Evolutionary conservation across 495 filamentous ascomycete genomes (phyloP).

Genomic region (Penicillium turbatum): DNA sequence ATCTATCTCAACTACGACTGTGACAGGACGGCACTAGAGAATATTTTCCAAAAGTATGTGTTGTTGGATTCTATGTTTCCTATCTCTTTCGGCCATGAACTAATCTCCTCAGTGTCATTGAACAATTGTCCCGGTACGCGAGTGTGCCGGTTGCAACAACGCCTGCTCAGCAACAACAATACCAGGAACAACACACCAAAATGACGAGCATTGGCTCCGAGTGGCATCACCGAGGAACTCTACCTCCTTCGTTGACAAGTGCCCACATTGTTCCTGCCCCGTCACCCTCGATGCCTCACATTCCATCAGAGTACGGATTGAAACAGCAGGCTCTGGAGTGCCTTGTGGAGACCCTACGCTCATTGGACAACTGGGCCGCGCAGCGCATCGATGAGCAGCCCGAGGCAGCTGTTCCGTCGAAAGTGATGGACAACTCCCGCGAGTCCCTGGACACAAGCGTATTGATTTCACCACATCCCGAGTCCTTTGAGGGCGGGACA

Average conservation of each 20-base stretch:
- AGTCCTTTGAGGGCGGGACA: conserved; percentile 55
- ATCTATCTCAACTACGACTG: conserved; percentile 99
- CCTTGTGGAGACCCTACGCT: conserved; percentile 80
- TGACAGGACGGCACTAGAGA: conserved; percentile 85
- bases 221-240: conserved; percentile 77
- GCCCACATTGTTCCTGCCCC: conserved; percentile 56
- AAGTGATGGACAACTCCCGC: conserved; percentile 70
- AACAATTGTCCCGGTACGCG: conserved; percentile 82
- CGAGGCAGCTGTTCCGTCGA: conserved; percentile 46
- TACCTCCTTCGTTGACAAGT: conserved; percentile 81
- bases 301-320: conserved; percentile 80
- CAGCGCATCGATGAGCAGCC: conserved; percentile 64
- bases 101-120: conserved; percentile 61
- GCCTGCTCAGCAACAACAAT: conserved; percentile 73
- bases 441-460: conserved; percentile 72
- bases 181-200: conserved; percentile 70
- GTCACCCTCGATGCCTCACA: conserved; percentile 48
- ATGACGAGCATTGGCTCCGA: conserved; percentile 53
- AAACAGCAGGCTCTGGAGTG: conserved; percentile 86
- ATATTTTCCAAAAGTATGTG: conserved; percentile 78
- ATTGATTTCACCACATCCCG: conserved; percentile 47
- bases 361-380: conserved; percentile 88
- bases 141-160: conserved; percentile 71
- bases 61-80: neutral
- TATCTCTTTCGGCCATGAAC: neutral